Percentiles rank a stretch among this genome's conserved stretches.
These are phyloP conservation scores for Solanum medicagineum DNA, from an alignment of 257 asterid genomes.

Conservation along the genomic window DNA sequence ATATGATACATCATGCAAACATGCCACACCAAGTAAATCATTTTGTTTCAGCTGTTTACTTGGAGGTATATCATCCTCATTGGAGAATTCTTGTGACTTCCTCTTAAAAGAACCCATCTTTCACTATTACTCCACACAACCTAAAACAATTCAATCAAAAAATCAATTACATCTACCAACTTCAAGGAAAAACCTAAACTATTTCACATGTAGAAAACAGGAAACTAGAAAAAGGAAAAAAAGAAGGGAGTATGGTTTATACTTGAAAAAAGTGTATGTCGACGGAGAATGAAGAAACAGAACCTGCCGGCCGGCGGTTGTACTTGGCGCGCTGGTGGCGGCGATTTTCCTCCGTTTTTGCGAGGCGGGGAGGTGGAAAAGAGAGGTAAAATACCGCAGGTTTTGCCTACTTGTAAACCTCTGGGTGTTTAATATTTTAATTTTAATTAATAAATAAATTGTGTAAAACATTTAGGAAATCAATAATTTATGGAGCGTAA, in stretches of 20 bases:
- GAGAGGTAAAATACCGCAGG: not conserved
- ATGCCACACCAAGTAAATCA: conserved; percentile 38
- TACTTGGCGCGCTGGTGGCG: not conserved
- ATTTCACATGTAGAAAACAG: not conserved
- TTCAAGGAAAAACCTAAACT: not conserved
- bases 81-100: conserved; percentile 39
- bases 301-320: not conserved
- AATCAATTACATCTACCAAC: not conserved
- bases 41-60: conserved; percentile 47
- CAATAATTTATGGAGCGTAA: not conserved
- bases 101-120: conserved; percentile 68
- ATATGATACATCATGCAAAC: conserved; percentile 80
- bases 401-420: not conserved
- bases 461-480: not conserved
- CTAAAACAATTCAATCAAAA: not conserved
- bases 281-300: not conserved
- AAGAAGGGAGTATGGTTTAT: not conserved
- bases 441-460: not conserved
- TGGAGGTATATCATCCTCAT: conserved; percentile 26
- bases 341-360: not conserved
- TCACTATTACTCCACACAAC: conserved; percentile 1
- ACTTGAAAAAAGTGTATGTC: not conserved
- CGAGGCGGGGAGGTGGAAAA: not conserved
- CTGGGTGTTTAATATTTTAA: not conserved
- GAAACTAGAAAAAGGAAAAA: not conserved